Conservation (phyloP, 2,329 filamentous ascomycete species). For the Xylaria multiplex region DNA sequence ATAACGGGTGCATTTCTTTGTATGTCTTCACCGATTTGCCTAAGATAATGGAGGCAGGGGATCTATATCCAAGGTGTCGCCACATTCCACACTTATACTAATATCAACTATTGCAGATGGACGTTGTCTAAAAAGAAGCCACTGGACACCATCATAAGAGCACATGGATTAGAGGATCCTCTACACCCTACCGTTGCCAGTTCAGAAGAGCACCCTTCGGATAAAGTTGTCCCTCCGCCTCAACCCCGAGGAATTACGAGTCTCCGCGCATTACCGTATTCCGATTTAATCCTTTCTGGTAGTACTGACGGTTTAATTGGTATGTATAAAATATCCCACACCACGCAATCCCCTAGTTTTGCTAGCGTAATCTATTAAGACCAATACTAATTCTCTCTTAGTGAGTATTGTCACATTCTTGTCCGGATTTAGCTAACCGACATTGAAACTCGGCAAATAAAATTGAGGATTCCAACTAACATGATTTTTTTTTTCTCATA, state of each 20-base stretch:
- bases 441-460: neutral
- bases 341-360: neutral
- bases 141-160: conserved; percentile 78
- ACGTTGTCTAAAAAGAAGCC: conserved; percentile 84
- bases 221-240: conserved; percentile 66
- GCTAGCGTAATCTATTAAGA: neutral
- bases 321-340: conserved; percentile 7
- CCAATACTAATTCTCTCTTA: conserved; percentile 20
- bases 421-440: neutral
- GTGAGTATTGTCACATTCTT: conserved; percentile 25
- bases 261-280: conserved; percentile 85
- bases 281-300: conserved; percentile 87
- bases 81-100: conserved; percentile 51
- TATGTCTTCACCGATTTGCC: conserved; percentile 51
- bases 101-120: conserved; percentile 36
- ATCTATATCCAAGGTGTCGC: neutral
- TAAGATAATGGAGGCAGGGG: neutral
- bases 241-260: conserved; percentile 92
- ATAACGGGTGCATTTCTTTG: conserved; percentile 86
- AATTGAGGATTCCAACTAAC: conserved; percentile 12
- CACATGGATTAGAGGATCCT: conserved; percentile 84
- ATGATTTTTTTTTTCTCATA: conserved; percentile 1
- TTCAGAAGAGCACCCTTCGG: conserved; percentile 73
- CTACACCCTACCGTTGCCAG: conserved; percentile 75
- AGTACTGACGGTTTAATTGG: conserved; percentile 90